phyloP scores from a whole-genome alignment of 106 monocot genomes.

The Acorus gramineus region DNA sequence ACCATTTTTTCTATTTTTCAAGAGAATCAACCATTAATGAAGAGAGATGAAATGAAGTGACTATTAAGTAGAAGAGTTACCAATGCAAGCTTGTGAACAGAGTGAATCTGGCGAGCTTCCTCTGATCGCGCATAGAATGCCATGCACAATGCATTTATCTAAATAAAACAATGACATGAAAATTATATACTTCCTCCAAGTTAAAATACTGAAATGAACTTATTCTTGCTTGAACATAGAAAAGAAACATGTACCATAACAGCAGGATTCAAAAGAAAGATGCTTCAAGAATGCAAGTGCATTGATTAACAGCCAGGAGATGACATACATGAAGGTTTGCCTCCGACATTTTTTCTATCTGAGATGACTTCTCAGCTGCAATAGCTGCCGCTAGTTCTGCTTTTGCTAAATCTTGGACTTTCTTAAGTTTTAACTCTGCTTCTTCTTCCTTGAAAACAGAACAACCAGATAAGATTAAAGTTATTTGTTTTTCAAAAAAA shows the following conservation, averaged over 20 bases:
- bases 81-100: constrained; percentile 91
- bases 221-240: too few relatives aligned
- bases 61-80: constrained; percentile 22
- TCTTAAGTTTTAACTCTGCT: constrained; percentile 29
- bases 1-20: too few relatives aligned
- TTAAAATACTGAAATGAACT: too few relatives aligned
- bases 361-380: constrained; percentile 77
- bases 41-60: neutral
- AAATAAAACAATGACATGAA: constrained; percentile 2
- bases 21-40: neutral
- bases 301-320: neutral
- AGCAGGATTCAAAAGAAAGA: neutral
- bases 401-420: constrained; percentile 66
- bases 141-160: constrained; percentile 97
- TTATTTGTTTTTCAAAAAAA: too few relatives aligned
- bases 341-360: constrained; percentile 91
- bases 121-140: constrained; percentile 98
- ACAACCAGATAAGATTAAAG: neutral
- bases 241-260: too few relatives aligned
- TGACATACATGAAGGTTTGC: constrained; percentile 72
- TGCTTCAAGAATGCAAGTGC: constrained; percentile 1
- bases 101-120: constrained; percentile 83
- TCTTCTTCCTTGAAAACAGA: constrained; percentile 58
- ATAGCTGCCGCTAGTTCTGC: constrained; percentile 79
- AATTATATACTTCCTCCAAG: neutral